Evolutionary conservation across 352 stramenopile species (phyloP), one percentile per base, ranked within the genome.

Genomic region (Pythium rhizo-oryzae): DNA sequence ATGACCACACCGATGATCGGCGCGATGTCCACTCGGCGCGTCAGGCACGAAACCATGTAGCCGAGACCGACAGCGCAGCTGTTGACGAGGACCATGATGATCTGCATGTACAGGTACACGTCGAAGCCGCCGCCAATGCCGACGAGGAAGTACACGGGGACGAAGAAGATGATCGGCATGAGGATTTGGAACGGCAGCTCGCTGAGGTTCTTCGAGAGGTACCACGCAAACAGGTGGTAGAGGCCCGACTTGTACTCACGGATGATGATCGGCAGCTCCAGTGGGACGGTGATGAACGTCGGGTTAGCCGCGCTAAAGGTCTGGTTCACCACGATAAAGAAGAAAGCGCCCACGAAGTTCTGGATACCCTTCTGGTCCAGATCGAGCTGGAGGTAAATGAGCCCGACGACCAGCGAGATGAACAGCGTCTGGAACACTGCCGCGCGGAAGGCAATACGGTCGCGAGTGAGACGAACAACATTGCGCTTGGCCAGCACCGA

Each of bases 351-450:
- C 0, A 69, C 58, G 43, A 84, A 84, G 59, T 77, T 82, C 41
- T 87, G 77, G 44, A 87, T 77, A 16, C 62, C 78, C 1, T 55
- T 71, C 44, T 85, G 78, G 43, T 65, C 54, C 18, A 84, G 46
- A n/a, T 82, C 62, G 15, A 89, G 58, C 65, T 85, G 72, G 25
- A 84, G 39, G 62, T 82, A 87, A 54, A 89, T 76, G 0, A 89
- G 55, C 0, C 75, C 76, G n/a, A 87, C 67, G 30, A 87, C 65
- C 16, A 80, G 28, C 2, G 70, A 60, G 43, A 84, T 72, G 50
- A 84, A 77, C 16, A 87, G 51, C 24, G 68, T 61, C 62, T 71
- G 54, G 50, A 70, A 65, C 18, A 76, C 50, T 16, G 59, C 61
- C 0, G 69, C 69, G 19, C 65, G 61, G 41, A 85, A 81, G 8